Conservation (phyloP, 306 rosid genomes). For the Fragaria ananassa region DNA sequence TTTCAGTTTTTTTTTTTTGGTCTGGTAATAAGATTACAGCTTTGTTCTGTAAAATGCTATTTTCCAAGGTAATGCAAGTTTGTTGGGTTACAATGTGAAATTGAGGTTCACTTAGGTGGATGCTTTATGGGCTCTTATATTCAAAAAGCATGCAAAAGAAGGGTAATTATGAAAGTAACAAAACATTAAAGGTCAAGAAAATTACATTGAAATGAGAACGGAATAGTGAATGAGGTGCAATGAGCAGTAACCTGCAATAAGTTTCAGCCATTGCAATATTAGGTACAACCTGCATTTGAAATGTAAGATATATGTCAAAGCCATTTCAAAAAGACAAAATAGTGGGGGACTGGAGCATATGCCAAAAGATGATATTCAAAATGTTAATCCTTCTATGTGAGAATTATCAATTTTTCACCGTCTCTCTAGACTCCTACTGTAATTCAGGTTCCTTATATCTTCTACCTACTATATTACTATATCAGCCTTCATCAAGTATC, state of each 20-base stretch:
- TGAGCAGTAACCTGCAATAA: conserved; percentile 77
- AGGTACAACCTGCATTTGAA: conserved; percentile 70
- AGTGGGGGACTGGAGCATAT: not conserved
- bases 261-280: conserved; percentile 98
- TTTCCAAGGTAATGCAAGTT: not conserved
- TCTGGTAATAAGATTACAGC: not conserved
- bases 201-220: conserved; percentile 92
- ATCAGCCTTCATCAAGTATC: not conserved
- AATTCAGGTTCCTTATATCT: not conserved
- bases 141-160: conserved; percentile 1
- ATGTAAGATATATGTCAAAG: conserved; percentile 26
- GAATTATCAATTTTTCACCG: not conserved
- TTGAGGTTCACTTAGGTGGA: conserved; percentile 1
- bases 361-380: not conserved
- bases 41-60: not conserved
- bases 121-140: not conserved
- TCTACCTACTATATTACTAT: not conserved
- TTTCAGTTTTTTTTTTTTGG: too few species aligned
- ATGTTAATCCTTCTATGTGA: not conserved
- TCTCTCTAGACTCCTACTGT: not conserved
- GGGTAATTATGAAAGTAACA: conserved; percentile 11
- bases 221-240: conserved; percentile 80
- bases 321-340: conserved; percentile 12
- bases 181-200: conserved; percentile 21
- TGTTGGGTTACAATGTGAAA: not conserved